phyloP scores from a whole-genome alignment of 257 asterid genomes.

The Voacanga thouarsii region DNA sequence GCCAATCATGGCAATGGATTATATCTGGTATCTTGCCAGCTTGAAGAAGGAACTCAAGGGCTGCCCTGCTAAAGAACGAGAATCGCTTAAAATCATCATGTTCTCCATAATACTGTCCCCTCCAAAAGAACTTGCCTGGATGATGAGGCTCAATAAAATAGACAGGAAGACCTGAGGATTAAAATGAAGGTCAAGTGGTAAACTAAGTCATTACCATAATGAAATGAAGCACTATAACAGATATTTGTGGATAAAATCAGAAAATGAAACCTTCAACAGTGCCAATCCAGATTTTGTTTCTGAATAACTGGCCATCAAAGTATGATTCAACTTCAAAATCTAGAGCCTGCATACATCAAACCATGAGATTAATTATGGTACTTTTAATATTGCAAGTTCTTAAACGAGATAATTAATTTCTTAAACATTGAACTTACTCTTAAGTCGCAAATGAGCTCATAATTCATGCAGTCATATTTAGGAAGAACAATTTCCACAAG shows the following conservation, averaged over 20 bases:
- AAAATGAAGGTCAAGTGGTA: slow-evolving; percentile 13
- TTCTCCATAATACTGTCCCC: slow-evolving; percentile 93
- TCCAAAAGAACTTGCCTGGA: slow-evolving; percentile 85
- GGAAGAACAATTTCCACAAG: slow-evolving; percentile 92
- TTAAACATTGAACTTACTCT: slow-evolving; percentile 45
- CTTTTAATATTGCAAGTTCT: slow-evolving; percentile 11
- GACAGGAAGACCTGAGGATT: slow-evolving; percentile 83
- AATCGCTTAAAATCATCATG: slow-evolving; percentile 90
- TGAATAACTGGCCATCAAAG: slow-evolving; percentile 79
- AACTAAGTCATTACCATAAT: background rate
- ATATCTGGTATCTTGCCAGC: slow-evolving; percentile 90
- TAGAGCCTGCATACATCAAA: slow-evolving; percentile 55
- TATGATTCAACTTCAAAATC: slow-evolving; percentile 85
- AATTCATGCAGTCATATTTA: slow-evolving; percentile 88
- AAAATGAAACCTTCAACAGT: slow-evolving; percentile 72
- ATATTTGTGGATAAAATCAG: background rate
- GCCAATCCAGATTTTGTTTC: slow-evolving; percentile 93
- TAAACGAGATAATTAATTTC: background rate
- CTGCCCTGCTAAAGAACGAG: slow-evolving; percentile 98
- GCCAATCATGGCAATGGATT: slow-evolving; percentile 99
- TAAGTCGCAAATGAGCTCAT: slow-evolving; percentile 56
- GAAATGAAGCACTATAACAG: slow-evolving; percentile 21
- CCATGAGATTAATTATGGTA: slow-evolving; percentile 15
- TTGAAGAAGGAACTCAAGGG: slow-evolving; percentile 88
- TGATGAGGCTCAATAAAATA: slow-evolving; percentile 95